phyloP scores from a whole-genome alignment of 495 filamentous ascomycete genomes.

The Penicillium alfredii region DNA sequence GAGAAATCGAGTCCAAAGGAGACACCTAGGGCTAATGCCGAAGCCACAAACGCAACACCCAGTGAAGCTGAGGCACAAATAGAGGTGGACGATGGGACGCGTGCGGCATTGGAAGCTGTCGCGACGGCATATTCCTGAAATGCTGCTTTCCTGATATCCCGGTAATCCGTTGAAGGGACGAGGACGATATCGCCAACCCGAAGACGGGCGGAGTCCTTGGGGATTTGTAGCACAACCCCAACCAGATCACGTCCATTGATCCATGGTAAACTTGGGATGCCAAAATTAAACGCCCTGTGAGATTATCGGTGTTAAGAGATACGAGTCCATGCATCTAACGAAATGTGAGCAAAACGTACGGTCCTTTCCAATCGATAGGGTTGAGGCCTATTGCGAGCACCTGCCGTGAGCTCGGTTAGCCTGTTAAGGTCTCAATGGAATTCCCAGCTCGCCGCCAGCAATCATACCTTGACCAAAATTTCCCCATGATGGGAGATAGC shows the following conservation, averaged over 20 bases:
- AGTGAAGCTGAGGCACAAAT: conserved; percentile 51
- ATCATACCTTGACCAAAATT: conserved; percentile 47
- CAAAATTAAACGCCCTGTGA: conserved; percentile 56
- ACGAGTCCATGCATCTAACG: not conserved
- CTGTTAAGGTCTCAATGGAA: not conserved
- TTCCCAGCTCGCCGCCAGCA: not conserved
- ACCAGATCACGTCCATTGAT: conserved; percentile 60
- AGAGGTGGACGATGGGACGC: conserved; percentile 43
- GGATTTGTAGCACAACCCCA: conserved; percentile 49
- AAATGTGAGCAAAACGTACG: conserved; percentile 37
- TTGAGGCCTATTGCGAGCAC: conserved; percentile 58
- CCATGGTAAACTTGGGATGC: conserved; percentile 58
- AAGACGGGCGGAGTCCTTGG: conserved; percentile 38
- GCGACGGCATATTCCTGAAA: conserved; percentile 65
- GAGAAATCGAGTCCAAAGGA: conserved; percentile 58
- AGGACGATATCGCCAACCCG: conserved; percentile 53
- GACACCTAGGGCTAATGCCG: conserved; percentile 52
- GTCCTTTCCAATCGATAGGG: conserved; percentile 69
- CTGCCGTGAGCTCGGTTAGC: conserved; percentile 16
- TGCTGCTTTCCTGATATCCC: conserved; percentile 60
- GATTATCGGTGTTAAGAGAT: not conserved
- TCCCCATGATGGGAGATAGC: conserved; percentile 39
- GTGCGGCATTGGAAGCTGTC: conserved; percentile 56
- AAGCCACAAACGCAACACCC: conserved; percentile 60
- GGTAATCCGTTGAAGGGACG: conserved; percentile 63